Percentiles rank a stretch among this genome's conserved stretches.
phyloP scores from a whole-genome alignment of 345 rosid genomes.

The Dovyalis caffra region DNA sequence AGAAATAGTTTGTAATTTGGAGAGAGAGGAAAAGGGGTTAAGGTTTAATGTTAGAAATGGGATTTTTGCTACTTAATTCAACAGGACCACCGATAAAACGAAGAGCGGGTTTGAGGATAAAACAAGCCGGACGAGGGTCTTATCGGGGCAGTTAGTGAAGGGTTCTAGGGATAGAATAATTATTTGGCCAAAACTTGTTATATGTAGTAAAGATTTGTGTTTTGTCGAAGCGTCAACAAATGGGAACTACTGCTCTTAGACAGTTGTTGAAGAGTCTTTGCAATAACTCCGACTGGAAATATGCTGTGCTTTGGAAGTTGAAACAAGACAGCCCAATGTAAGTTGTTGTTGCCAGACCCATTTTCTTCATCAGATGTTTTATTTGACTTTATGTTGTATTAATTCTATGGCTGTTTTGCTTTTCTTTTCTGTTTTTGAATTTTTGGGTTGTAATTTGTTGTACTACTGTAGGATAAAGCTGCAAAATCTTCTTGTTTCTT shows the following conservation, averaged over 20 bases:
- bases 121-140: slow-evolving; percentile 63
- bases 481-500: no score
- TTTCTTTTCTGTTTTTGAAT: not conserved
- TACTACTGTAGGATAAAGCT: no score
- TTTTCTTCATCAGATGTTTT: not conserved
- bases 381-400: not conserved
- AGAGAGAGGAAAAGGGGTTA: not conserved
- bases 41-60: slow-evolving; percentile 32
- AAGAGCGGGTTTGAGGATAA: slow-evolving; percentile 48
- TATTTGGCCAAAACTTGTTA: slow-evolving; percentile 12
- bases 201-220: slow-evolving; percentile 18
- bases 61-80: slow-evolving; percentile 31
- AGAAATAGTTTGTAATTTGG: not conserved
- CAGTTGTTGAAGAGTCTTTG: slow-evolving; percentile 50
- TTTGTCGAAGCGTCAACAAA: slow-evolving; percentile 22
- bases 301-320: slow-evolving; percentile 63
- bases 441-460: no score
- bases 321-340: slow-evolving; percentile 44
- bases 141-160: slow-evolving; percentile 52
- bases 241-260: slow-evolving; percentile 50
- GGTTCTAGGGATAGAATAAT: slow-evolving; percentile 1
- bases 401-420: not conserved
- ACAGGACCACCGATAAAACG: slow-evolving; percentile 50
- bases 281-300: slow-evolving; percentile 46
- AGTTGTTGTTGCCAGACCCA: slow-evolving; percentile 18